These are phyloP conservation scores for Naganishia antarctica DNA, from an alignment of 768 basidiomycete species.

Conservation along the genomic window DNA sequence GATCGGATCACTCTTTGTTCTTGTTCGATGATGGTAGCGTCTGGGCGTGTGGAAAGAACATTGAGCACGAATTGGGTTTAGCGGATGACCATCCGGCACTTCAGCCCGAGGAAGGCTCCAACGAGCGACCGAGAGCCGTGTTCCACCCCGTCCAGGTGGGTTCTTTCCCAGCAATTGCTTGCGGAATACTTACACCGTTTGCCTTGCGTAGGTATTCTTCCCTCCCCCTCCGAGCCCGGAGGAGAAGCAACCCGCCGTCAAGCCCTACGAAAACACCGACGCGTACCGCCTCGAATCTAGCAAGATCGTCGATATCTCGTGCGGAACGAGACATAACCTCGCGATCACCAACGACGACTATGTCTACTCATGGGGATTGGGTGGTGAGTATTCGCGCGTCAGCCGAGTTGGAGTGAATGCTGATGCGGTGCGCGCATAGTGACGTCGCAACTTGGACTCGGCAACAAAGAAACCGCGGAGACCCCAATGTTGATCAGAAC, in stretches of 20 bases:
- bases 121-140: slow-evolving; percentile 30
- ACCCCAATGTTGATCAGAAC: slow-evolving; percentile 45
- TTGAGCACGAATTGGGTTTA: slow-evolving; percentile 72
- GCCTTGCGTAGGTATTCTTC: slow-evolving; percentile 47
- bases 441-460: slow-evolving; percentile 51
- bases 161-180: too few species aligned
- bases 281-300: slow-evolving; percentile 35
- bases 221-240: slow-evolving; percentile 50
- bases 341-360: slow-evolving; percentile 50
- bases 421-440: slow-evolving; percentile 35
- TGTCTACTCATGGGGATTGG: slow-evolving; percentile 53
- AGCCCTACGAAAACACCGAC: slow-evolving; percentile 38
- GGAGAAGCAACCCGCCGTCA: slow-evolving; percentile 45
- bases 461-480: slow-evolving; percentile 45
- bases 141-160: slow-evolving; percentile 34
- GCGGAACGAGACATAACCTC: slow-evolving; percentile 51
- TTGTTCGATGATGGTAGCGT: slow-evolving; percentile 75
- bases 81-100: slow-evolving; percentile 51
- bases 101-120: slow-evolving; percentile 26
- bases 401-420: too few species aligned
- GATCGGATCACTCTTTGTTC: slow-evolving; percentile 87
- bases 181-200: too few species aligned
- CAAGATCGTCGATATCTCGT: slow-evolving; percentile 49
- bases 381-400: slow-evolving; percentile 45
- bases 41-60: slow-evolving; percentile 77